Percentiles rank a stretch among this genome's conserved stretches.
Conservation (phyloP, 441 rosid genomes). For the Aleurites moluccanus region DNA sequence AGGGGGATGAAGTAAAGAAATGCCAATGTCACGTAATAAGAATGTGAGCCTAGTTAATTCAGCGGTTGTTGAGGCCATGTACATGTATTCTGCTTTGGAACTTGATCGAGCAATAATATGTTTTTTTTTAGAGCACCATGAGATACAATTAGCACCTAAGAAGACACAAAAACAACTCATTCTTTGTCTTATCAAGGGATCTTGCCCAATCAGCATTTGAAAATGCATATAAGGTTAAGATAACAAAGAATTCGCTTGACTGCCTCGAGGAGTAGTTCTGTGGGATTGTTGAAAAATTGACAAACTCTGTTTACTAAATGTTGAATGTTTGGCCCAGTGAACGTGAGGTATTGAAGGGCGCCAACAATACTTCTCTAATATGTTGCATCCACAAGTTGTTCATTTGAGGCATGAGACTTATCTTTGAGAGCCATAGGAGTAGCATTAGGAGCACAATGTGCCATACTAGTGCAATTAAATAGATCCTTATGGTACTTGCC, state of each 20-base stretch:
- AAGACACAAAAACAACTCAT: background rate
- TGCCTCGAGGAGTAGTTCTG: too few species aligned
- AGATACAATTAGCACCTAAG: background rate
- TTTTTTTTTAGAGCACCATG: background rate
- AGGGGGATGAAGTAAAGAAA: background rate
- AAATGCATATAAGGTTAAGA: background rate
- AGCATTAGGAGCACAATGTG: background rate
- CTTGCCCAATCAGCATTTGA: too few species aligned
- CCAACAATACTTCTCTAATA: background rate
- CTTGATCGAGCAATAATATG: background rate
- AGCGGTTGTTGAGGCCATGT: background rate
- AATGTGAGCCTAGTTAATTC: conserved; percentile 8
- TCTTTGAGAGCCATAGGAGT: conserved; percentile 4
- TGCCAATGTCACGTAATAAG: background rate
- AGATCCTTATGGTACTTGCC: background rate
- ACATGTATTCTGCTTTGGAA: background rate
- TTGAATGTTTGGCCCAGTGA: background rate
- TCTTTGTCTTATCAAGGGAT: too few species aligned
- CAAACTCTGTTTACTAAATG: too few species aligned
- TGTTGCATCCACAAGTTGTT: background rate
- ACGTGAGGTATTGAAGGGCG: background rate
- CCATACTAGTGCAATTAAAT: background rate
- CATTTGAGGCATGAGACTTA: background rate
- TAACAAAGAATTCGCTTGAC: background rate
- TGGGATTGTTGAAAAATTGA: too few species aligned